Conservation (phyloP, 2,329 filamentous ascomycete genomes). For the Trichoderma atrobrunneum region DNA sequence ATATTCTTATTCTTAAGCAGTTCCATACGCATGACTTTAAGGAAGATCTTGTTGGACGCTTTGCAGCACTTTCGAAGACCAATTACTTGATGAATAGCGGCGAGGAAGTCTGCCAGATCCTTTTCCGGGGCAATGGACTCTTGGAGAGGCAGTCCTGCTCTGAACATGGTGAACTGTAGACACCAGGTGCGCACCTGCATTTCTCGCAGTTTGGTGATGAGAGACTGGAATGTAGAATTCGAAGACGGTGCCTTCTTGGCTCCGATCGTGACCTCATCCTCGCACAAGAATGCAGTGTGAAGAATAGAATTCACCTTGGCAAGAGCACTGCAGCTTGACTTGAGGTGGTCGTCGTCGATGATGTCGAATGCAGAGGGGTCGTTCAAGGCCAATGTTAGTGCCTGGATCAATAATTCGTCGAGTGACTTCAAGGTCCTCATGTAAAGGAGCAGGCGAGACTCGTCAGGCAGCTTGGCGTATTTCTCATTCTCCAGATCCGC, state of each 20-base stretch:
- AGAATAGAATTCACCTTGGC: conserved; percentile 70
- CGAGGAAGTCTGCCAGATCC: conserved; percentile 74
- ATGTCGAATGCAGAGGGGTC: conserved; percentile 74
- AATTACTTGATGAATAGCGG: conserved; percentile 77
- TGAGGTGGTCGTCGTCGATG: conserved; percentile 75
- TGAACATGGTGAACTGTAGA: conserved; percentile 76
- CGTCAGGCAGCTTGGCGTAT: conserved; percentile 55
- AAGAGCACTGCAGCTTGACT: conserved; percentile 68
- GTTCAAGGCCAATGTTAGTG: conserved; percentile 67
- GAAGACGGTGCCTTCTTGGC: conserved; percentile 59
- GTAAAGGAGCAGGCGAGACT: conserved; percentile 67
- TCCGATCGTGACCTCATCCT: conserved; percentile 81
- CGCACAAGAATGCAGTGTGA: conserved; percentile 75
- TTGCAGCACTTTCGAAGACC: conserved; percentile 85
- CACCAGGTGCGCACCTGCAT: conserved; percentile 88
- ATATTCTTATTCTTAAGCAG: conserved; percentile 72
- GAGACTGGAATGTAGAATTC: conserved; percentile 52
- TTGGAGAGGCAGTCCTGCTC: conserved; percentile 69
- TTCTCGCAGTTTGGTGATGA: conserved; percentile 71
- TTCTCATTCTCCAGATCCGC: conserved; percentile 61
- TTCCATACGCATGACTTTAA: conserved; percentile 86
- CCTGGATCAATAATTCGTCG: conserved; percentile 70
- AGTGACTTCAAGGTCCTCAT: conserved; percentile 75
- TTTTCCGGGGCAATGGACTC: conserved; percentile 61
- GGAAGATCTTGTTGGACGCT: conserved; percentile 78